phyloP scores from a whole-genome alignment of 768 basidiomycete genomes.

The Gloeostereum incarnatum region DNA sequence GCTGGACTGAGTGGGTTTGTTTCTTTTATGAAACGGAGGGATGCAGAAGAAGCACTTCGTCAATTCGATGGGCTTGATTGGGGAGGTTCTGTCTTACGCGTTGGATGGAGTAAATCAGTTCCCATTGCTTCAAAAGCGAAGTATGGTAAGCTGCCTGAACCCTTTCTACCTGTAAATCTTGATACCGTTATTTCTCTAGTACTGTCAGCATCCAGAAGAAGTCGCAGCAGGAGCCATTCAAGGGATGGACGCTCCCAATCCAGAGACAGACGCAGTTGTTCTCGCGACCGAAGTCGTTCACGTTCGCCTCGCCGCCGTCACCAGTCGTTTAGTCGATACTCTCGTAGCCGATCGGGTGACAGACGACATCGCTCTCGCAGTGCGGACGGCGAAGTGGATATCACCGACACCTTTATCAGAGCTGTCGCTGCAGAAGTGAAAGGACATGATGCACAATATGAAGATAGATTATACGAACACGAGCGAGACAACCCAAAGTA shows the following conservation, averaged over 20 bases:
- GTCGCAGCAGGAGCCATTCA: constrained; percentile 7
- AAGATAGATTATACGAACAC: constrained; percentile 60
- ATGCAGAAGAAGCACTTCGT: constrained; percentile 82
- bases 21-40: constrained; percentile 88
- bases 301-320: constrained; percentile 27
- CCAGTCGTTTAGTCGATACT: constrained; percentile 19
- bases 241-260: constrained; percentile 15
- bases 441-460: constrained; percentile 72
- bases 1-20: constrained; percentile 91
- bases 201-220: constrained; percentile 1
- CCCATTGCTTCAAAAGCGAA: constrained; percentile 70
- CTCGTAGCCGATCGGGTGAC: constrained; percentile 41
- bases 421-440: constrained; percentile 82
- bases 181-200: background rate
- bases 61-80: constrained; percentile 93
- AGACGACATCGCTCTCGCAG: constrained; percentile 22
- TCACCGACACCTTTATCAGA: constrained; percentile 79
- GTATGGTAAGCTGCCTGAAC: constrained; percentile 51
- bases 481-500: constrained; percentile 81
- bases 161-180: background rate
- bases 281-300: constrained; percentile 24
- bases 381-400: constrained; percentile 52
- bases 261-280: constrained; percentile 18
- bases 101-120: constrained; percentile 97
- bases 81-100: constrained; percentile 81